Evolutionary conservation across 768 basidiomycete species (phyloP), one percentile per base, ranked within the genome.

Genomic region (Lepiota venenata): DNA sequence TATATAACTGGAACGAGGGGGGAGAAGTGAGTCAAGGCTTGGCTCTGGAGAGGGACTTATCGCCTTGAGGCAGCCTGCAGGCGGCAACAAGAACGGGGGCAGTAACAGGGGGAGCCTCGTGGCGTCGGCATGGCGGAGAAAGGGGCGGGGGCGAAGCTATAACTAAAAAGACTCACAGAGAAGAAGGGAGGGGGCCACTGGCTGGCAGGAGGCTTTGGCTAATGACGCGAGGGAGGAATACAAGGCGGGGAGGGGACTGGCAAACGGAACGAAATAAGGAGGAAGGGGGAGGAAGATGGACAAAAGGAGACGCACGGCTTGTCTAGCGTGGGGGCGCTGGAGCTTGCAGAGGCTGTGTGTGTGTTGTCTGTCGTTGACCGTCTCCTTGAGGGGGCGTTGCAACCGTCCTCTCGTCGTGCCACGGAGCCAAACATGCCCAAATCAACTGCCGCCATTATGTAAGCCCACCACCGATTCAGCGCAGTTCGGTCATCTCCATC

Each of bases 61-160:
- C 65, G 66, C 66, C 64, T 60, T 63, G 61, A 57, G 61, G 56
- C 58, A 56, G 48, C 44, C 47, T 50, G 60, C 56, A 61, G 60
- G 62, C 65, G 47, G 58, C 47, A 25, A 55, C 21, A 39, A 43
- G 22, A 47, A 53, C 61, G 60, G 58, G 64, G 69, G 16, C 72
- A 67, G 71, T 71, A 69, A 69, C 75, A 70, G 66, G 58, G 37
- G 61, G 56, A 66, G 52, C 73, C 73, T 73, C 73, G 71, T 74
- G 74, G 75, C 67, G 63, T 60, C 65, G 66, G 63, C 48, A 47
- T 54, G 60, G 59, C 63, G 60, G 50, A 63, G 50, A 53, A 55
- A 63, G 64, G 37, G 46, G 27, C 27, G 38, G 27, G 47, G 50
- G 29, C 42, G 22, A 41, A 41, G 35, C 25, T 45, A 29, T 36